A percentile compares a stretch with the other conserved stretches of the same genome.
Evolutionary conservation across 257 asterid species (phyloP).

Genomic region (Fraxinus excelsior): DNA sequence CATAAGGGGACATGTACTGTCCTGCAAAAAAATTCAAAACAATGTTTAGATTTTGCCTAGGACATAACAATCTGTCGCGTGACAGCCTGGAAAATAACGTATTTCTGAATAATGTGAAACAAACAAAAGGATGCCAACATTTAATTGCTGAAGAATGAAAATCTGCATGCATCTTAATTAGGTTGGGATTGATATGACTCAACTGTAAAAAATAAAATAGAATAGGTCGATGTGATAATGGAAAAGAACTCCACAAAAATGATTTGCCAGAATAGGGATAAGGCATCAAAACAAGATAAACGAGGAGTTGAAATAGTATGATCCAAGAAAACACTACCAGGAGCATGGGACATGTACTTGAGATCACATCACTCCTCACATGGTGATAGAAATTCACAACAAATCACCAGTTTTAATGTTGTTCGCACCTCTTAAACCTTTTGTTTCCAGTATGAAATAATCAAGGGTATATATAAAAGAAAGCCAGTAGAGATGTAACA

Average conservation of each 20-base stretch:
- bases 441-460: not conserved
- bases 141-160: not conserved
- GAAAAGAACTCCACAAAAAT: not conserved
- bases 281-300: not conserved
- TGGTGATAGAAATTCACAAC: not conserved
- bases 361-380: not conserved
- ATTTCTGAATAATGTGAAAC: not conserved
- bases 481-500: constrained; percentile 2
- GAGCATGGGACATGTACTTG: not conserved
- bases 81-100: not conserved
- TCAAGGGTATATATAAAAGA: not conserved
- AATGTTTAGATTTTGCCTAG: constrained; percentile 13
- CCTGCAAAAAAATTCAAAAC: constrained; percentile 52
- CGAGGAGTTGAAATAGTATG: not conserved
- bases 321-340: not conserved
- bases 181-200: not conserved
- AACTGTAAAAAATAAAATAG: not conserved
- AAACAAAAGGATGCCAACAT: not conserved
- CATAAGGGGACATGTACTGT: constrained; percentile 99
- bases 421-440: constrained; percentile 3
- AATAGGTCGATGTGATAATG: not conserved
- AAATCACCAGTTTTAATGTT: not conserved
- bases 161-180: not conserved
- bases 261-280: not conserved
- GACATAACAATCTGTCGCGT: not conserved